These are phyloP conservation scores for Daucus carota DNA, from an alignment of 129 eudicot species.

Conservation along the genomic window DNA sequence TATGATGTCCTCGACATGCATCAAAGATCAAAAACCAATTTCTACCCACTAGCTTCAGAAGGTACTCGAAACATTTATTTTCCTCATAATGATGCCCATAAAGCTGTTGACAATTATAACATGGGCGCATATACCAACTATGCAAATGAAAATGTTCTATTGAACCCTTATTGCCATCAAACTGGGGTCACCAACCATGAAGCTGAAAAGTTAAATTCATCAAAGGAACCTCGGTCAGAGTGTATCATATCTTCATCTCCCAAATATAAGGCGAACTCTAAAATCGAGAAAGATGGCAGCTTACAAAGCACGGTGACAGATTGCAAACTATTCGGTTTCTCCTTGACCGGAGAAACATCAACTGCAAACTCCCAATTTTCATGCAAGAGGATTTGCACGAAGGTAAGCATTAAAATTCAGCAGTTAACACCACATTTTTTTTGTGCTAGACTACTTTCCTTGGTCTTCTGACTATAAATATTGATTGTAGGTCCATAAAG, in stretches of 20 bases:
- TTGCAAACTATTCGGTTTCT: conserved; percentile 69
- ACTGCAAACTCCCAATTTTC: conserved; percentile 36
- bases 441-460: background rate
- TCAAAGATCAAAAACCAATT: conserved; percentile 39
- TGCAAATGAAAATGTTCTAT: conserved; percentile 34
- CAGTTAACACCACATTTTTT: background rate
- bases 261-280: conserved; percentile 24
- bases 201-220: conserved; percentile 15
- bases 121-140: conserved; percentile 24
- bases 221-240: conserved; percentile 25
- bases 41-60: conserved; percentile 80
- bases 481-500: conserved; percentile 67
- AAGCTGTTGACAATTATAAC: conserved; percentile 33
- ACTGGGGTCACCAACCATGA: conserved; percentile 24
- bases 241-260: conserved; percentile 26
- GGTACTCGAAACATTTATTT: conserved; percentile 54
- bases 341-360: conserved; percentile 43
- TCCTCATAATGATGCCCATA: conserved; percentile 37
- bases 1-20: conserved; percentile 28
- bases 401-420: conserved; percentile 42
- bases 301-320: conserved; percentile 31
- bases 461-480: background rate
- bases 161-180: conserved; percentile 21
- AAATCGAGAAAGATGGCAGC: conserved; percentile 25
- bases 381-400: conserved; percentile 72